Evolutionary conservation across 2,329 filamentous ascomycete species (phyloP), one percentile per base, ranked within the genome.

Genomic region (Zalaria sp.): DNA sequence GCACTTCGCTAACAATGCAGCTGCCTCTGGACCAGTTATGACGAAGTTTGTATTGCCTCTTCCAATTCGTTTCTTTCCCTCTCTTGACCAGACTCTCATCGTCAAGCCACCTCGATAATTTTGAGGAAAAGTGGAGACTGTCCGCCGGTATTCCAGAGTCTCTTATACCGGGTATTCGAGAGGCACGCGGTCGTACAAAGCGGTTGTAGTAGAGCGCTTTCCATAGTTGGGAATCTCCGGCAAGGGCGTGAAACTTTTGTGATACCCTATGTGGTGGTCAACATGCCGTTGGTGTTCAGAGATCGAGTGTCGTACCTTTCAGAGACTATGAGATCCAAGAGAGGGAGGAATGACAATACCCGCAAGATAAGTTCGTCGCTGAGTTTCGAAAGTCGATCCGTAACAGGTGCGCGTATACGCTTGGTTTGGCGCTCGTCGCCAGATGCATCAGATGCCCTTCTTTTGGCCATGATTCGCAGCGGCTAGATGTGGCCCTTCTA

Each of bases 11-110:
- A 8, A 94, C 77, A 32, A 76, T 81, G 53, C 86, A 93, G 50
- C 75, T 79, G 0, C 89, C 91, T 47, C 72, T 76, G 1, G 83
- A 75, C 91, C 91, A 96, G 62, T 96, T 96, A 57, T 94, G 83
- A 37, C 84, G 74, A 39, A 95, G 68, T 53, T 81, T 85, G 61
- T 93, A 96, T 53, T 91, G 83, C 46, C 75, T 73, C 65, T 93
- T 93, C 88, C 88, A 95, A 55, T 91, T 76, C 37, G 74, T 79
- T 18, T 63, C 54, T 4, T 56, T 59, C 8, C 67, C 68, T 44
- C 63, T 62, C 42, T 61, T 63, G 25, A 81, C 69, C 5, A 74
- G 55, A 45, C 72, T 67, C 32, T 72, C 66, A 47, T 81, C 75
- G 39, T 78, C 73, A 29, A 77, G 59, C 77, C 77, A 81, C 57